Evolutionary conservation across 768 basidiomycete genomes (phyloP).

Genomic region (Mycena galericulata): DNA sequence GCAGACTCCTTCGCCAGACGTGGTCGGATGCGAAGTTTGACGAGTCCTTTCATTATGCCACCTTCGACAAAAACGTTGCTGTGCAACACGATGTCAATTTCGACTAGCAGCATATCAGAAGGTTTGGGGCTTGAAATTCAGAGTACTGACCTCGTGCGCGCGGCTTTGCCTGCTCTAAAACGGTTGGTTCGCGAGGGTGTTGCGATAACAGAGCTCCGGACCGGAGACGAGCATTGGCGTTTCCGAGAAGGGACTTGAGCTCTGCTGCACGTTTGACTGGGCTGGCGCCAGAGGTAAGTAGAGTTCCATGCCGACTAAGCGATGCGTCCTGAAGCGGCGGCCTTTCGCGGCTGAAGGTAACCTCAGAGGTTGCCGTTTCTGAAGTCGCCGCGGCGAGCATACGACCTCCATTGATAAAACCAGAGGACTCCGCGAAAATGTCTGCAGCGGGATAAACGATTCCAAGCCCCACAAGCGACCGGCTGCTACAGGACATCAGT

Average conservation of each 20-base stretch:
- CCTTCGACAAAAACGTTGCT: conserved; percentile 86
- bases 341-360: too few species aligned
- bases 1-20: conserved; percentile 65
- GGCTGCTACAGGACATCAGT: too few species aligned
- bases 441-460: too few species aligned
- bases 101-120: conserved; percentile 53
- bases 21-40: conserved; percentile 74
- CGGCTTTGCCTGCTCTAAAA: conserved; percentile 78
- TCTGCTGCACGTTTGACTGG: conserved; percentile 66
- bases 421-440: too few species aligned
- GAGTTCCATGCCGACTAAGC: conserved; percentile 61
- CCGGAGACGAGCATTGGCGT: conserved; percentile 67
- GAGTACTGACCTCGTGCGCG: conserved; percentile 60
- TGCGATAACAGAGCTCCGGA: conserved; percentile 60
- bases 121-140: background rate
- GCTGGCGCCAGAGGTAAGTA: conserved; percentile 63
- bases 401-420: too few species aligned
- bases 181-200: conserved; percentile 46
- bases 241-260: conserved; percentile 72
- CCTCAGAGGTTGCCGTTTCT: too few species aligned
- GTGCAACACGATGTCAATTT: conserved; percentile 84
- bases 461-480: too few species aligned
- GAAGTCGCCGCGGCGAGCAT: too few species aligned
- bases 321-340: conserved; percentile 8
- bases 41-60: conserved; percentile 72